A percentile compares a stretch with the other conserved stretches of the same genome.
phyloP scores from a whole-genome alignment of 2,329 filamentous ascomycete species.

The Cercospora nicotianae region DNA sequence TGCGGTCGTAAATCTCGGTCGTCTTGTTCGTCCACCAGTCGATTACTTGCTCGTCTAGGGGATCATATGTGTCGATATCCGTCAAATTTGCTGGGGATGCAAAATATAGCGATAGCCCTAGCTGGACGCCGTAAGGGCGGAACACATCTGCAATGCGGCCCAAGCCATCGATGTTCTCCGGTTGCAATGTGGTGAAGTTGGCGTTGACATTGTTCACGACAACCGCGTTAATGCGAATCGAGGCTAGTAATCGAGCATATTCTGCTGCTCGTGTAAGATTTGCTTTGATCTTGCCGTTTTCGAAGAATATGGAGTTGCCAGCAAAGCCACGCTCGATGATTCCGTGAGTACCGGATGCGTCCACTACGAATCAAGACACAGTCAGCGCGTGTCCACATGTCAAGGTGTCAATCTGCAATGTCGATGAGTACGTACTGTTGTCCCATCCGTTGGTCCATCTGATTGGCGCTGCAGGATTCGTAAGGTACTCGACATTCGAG shows the following conservation, averaged over 20 bases:
- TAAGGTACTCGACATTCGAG: conserved; percentile 49
- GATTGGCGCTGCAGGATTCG: conserved; percentile 61
- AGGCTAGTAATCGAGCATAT: conserved; percentile 67
- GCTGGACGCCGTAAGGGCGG: conserved; percentile 65
- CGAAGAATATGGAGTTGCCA: conserved; percentile 68
- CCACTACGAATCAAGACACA: conserved; percentile 2
- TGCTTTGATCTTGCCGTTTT: conserved; percentile 55
- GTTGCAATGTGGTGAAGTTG: conserved; percentile 57
- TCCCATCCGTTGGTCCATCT: conserved; percentile 75
- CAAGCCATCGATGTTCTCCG: conserved; percentile 61
- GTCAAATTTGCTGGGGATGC: conserved; percentile 61
- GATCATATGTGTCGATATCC: conserved; percentile 63
- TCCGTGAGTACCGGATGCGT: conserved; percentile 10
- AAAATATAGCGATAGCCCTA: conserved; percentile 69
- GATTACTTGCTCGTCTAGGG: conserved; percentile 60
- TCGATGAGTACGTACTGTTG: conserved; percentile 58
- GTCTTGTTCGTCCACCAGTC: conserved; percentile 64
- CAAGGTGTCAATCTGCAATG: conserved; percentile 37
- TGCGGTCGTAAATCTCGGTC: conserved; percentile 56
- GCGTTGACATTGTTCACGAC: conserved; percentile 74
- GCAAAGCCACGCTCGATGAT: conserved; percentile 66
- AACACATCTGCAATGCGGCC: conserved; percentile 63
- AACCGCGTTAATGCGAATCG: conserved; percentile 65
- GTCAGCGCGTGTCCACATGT: not conserved
- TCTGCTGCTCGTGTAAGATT: conserved; percentile 61